Conservation (phyloP, 306 rosid genomes). For the Begonia loranthoides region DNA sequence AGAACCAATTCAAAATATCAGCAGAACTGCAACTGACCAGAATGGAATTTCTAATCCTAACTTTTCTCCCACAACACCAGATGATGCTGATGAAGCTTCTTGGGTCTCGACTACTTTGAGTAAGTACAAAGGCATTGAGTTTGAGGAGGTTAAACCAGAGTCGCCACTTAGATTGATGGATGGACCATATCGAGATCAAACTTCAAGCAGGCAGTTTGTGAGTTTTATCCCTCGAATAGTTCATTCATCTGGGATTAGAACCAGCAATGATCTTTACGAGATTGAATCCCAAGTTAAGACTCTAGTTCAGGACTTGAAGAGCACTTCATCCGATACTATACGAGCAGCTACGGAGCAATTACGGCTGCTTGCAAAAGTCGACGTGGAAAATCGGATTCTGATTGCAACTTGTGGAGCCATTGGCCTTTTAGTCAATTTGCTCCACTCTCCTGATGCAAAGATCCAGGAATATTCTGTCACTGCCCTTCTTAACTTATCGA, state of each 20-base stretch:
- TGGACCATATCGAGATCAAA: conserved; percentile 49
- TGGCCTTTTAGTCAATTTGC: conserved; percentile 55
- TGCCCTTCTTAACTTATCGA: conserved; percentile 87
- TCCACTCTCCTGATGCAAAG: conserved; percentile 37
- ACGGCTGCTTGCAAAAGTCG: conserved; percentile 75
- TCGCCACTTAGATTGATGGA: conserved; percentile 32
- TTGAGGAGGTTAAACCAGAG: conserved; percentile 38
- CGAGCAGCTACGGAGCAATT: conserved; percentile 66
- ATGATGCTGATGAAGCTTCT: conserved; percentile 29
- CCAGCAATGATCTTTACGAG: conserved; percentile 63
- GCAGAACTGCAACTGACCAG: too few relatives aligned
- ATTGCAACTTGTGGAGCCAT: conserved; percentile 86
- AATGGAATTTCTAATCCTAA: too few relatives aligned
- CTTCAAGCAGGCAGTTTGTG: conserved; percentile 61
- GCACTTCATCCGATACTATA: conserved; percentile 46
- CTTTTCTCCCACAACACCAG: conserved; percentile 14
- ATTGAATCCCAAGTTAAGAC: conserved; percentile 58
- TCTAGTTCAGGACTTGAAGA: conserved; percentile 61
- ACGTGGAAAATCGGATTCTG: conserved; percentile 80
- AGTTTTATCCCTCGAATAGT: conserved; percentile 49
- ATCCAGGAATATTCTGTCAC: conserved; percentile 96
- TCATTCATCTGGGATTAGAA: conserved; percentile 36
- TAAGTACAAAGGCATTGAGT: conserved; percentile 48
- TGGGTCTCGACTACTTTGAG: conserved; percentile 27
- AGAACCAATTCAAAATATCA: neutral